Base-by-base conservation (phyloP, 441 rosid species). In the Euphorbia schlechtendalii region DNA sequence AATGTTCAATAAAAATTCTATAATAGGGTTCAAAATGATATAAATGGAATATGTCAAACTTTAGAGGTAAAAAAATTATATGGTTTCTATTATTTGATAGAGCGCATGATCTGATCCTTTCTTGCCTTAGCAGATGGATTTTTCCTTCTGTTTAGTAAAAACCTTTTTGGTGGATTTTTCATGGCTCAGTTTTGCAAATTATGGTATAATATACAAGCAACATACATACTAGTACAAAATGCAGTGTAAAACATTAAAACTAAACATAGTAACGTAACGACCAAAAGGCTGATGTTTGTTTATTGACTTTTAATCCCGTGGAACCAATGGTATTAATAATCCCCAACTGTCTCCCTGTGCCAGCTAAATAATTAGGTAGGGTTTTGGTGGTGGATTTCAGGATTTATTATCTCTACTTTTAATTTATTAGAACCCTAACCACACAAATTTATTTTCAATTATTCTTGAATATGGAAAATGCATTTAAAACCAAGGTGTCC, bases 321-420 rank as follows among this genome's bases (percentile, higher is more conserved):
- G 84, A 83, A 28, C 85, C 85, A 74, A 61, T 72, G 38, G 45
- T n/a, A 66, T 72, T 78, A 74, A 73, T 64, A 28, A 69, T 55
- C 52, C 21, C 56, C 75, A 80, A 67, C 82, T 21, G 57, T 60
- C 68, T 14, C 8, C 25, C 45, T 1, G 27, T n/a, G 36, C 63
- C 41, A 41, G 41, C 15, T 38, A 9, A 22, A 5, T 17, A 13
- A 22, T 40, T 64, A 30, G 69, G 62, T 61, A 5, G 53, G 30
- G 51, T 59, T 58, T 58, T 59, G 49, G 32, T 51, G 62, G 69
- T 68, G 59, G 68, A 30, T 24, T 28, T 48, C 4, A 15, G 40
- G 48, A 59, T 48, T 55, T 9, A 27, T 18, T 10, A 53, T 9
- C n/a, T 48, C 9, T 48, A 48, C 20, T 48, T 48, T n/a, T 21